Evolutionary conservation across 495 filamentous ascomycete genomes (phyloP).

Genomic region (Podospora australis): DNA sequence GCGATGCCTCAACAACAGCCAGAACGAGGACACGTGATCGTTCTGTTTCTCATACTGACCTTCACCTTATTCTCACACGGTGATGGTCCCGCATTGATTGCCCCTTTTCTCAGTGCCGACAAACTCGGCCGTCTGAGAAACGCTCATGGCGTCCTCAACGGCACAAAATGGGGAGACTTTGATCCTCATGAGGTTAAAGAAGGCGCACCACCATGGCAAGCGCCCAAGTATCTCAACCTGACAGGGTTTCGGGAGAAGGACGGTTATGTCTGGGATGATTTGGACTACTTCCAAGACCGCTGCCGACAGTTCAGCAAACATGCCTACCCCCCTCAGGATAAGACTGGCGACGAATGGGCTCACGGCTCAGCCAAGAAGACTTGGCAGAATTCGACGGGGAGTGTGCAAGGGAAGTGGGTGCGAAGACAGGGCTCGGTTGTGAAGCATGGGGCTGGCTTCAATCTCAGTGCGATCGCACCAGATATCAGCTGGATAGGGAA

Average conservation of each 20-base stretch:
- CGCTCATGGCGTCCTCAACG: constrained; percentile 61
- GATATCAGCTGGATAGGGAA: constrained; percentile 32
- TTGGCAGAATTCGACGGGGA: constrained; percentile 78
- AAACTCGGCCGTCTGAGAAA: constrained; percentile 45
- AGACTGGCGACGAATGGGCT: constrained; percentile 26
- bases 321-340: constrained; percentile 25
- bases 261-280: constrained; percentile 66
- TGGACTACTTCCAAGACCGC: constrained; percentile 39
- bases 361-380: constrained; percentile 42
- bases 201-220: constrained; percentile 12
- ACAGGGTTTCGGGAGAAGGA: constrained; percentile 68
- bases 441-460: constrained; percentile 35
- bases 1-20: constrained; percentile 27
- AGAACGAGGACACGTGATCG: constrained; percentile 18
- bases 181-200: constrained; percentile 37
- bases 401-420: constrained; percentile 69
- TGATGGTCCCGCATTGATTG: constrained; percentile 33
- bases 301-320: constrained; percentile 39
- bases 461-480: constrained; percentile 42
- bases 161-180: constrained; percentile 69
- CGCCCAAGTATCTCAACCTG: constrained; percentile 63
- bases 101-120: constrained; percentile 31
- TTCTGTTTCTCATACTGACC: constrained; percentile 39
- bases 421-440: constrained; percentile 39
- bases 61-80: constrained; percentile 37